These are phyloP conservation scores for Backusella tuberculispora DNA, from an alignment of 192 early-diverging fungal species.

Conservation along the genomic window DNA sequence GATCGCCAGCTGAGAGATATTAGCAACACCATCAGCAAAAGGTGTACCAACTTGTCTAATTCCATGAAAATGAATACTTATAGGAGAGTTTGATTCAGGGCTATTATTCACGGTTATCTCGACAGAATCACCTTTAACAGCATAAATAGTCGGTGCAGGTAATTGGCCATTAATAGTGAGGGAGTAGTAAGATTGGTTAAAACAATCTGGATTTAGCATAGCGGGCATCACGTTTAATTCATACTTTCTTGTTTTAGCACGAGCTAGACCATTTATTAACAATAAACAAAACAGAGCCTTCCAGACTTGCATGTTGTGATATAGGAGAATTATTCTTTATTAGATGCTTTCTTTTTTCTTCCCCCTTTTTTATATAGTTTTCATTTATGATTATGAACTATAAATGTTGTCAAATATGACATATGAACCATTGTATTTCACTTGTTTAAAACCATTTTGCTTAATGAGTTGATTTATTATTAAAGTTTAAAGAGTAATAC, in stretches of 20 bases:
- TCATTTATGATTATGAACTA: neutral
- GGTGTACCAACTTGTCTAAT: conserved; percentile 45
- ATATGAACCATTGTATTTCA: neutral
- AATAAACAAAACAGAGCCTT: neutral
- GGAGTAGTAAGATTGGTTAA: neutral
- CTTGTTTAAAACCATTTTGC: neutral
- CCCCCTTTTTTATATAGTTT: neutral
- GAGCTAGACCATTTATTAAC: neutral
- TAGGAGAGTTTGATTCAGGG: conserved; percentile 41
- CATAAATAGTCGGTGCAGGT: conserved; percentile 55
- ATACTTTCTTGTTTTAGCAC: conserved; percentile 1
- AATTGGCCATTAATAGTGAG: conserved; percentile 47
- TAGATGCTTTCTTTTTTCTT: neutral
- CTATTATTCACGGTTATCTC: conserved; percentile 48
- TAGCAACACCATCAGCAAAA: conserved; percentile 58
- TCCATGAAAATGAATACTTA: conserved; percentile 56
- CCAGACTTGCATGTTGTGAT: neutral
- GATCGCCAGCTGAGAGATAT: conserved; percentile 59
- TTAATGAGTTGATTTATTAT: neutral
- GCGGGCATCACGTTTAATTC: conserved; percentile 1
- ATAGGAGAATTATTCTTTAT: no score
- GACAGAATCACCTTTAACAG: conserved; percentile 51
- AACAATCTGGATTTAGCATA: conserved; percentile 26
- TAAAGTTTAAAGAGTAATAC: conserved; percentile 9
- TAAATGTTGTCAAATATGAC: neutral